Evolutionary conservation across 148 eudicot species (phyloP), one percentile per base, ranked within the genome.

Genomic region (Rhododendron griersonianum): DNA sequence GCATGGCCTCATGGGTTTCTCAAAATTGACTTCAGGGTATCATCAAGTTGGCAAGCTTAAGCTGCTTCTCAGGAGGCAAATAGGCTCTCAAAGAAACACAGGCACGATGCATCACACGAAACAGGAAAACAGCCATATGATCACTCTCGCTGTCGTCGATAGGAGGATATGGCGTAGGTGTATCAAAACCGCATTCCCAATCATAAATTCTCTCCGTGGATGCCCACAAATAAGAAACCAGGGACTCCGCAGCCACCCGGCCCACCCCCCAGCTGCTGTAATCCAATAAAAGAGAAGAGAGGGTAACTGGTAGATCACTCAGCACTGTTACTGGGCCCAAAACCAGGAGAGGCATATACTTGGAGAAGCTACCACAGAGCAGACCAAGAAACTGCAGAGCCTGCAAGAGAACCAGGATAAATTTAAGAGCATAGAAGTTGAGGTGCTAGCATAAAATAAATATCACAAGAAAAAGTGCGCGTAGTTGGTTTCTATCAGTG

Each of bases 281-380:
- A 85, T 84, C 88, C 15, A 81, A 87, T 35, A 96, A 90, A 87
- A 96, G 92, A 79, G 95, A 90, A 37, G 95, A 48, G 55, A 96
- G 92, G 63, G 95, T 90, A 76, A 93, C 91, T 0, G 98, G 96
- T n/a, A 96, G 93, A n/a, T 96, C 98, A 75, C 88, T 86, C 82
- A 96, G 85, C 41, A 94, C 96, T 16, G 86, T 87, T 39, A 5
- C 37, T 79, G 85, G 91, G 87, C 93, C 93, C 35, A 92, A 83
- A 82, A 92, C 80, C 85, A 96, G 90, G 44, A 96, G 80, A 50
- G 98, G 98, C 98, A 94, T 94, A 47, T 94, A 96, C 35, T 92
- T 92, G 75, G 93, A 94, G 83, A 84, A 90, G 88, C 93, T 91
- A 35, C 98, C 98, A 61, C 92, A 91, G 84, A 96, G 89, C 87